Base-by-base conservation (phyloP, 2,329 filamentous ascomycete species). In the Microdochium paspali region DNA sequence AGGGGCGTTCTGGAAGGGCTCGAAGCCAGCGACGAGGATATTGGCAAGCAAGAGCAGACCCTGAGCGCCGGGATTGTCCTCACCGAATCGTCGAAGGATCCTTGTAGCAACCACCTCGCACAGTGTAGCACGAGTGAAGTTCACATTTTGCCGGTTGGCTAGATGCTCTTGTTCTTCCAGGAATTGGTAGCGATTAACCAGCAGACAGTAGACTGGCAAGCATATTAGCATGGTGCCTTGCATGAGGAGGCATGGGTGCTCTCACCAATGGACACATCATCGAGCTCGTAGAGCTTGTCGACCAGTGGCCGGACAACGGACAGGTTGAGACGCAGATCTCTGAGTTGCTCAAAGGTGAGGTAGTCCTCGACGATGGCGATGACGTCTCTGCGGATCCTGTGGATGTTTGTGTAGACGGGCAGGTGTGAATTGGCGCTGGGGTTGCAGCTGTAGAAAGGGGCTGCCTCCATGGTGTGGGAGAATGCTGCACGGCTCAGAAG, bases 1-100 rank as follows among this genome's bases (percentile, higher is more conserved):
- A 0, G 88, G 88, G 0, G 87, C 87, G 54, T 87, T 87, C 65
- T 93, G 87, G 56, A 93, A 93, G 1, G 88, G 87, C 57, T 90
- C 84, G 57, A 94, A 93, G 13, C 86, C 85, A 15, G 87, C 85
- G 13, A 94, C 85, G 20, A 93, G 76, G 26, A 93, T 84, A 55
- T 90, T 86, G 5, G 87, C 81, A 5, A 93, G 73, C 21, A 88
- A 70, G 4, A 93, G 70, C 12, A 93, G 73, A 1, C 87, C 86
- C 24, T 82, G 73, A 0, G 80, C 72, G 4, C 85, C 86, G 13
- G 81, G 77, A 49, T 87, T 81, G 55, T 90, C 83, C 66, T 93
- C 87, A 55, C 87, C 84, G 57, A 87, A 90, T 46, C 85, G 82
- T 30, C 88, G 76, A 47, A 93, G 68, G 43, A 94, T 84, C 50